phyloP scores from a whole-genome alignment of 805 yeast genomes.

The Yamadazyma philogaea region DNA sequence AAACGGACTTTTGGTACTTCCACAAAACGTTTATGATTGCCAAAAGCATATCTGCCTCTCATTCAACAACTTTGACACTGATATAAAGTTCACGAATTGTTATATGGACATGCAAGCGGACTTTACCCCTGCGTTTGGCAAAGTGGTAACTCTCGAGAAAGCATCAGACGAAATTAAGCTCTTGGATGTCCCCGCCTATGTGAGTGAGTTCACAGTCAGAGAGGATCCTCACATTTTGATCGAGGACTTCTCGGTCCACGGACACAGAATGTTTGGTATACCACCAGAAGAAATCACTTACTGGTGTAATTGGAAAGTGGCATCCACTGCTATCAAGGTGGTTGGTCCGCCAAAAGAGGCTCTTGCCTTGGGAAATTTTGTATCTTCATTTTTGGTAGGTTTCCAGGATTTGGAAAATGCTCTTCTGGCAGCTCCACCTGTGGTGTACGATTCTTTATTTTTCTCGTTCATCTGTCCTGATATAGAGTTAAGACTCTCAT shows the following conservation, averaged over 20 bases:
- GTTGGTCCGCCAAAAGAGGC: slow-evolving; percentile 49
- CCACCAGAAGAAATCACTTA: slow-evolving; percentile 89
- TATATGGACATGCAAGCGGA: slow-evolving; percentile 90
- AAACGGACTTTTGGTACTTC: slow-evolving; percentile 70
- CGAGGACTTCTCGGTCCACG: slow-evolving; percentile 66
- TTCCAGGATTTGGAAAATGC: slow-evolving; percentile 76
- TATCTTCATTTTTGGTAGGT: slow-evolving; percentile 55
- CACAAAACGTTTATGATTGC: slow-evolving; percentile 66
- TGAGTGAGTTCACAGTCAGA: slow-evolving; percentile 1
- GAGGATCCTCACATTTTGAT: slow-evolving; percentile 45
- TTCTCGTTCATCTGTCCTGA: slow-evolving; percentile 54
- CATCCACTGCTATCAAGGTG: slow-evolving; percentile 54
- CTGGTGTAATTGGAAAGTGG: slow-evolving; percentile 86
- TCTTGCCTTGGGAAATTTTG: slow-evolving; percentile 39
- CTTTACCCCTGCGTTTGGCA: slow-evolving; percentile 52
- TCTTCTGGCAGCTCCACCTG: slow-evolving; percentile 52
- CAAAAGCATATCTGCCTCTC: slow-evolving; percentile 58
- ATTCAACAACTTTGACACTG: slow-evolving; percentile 68
- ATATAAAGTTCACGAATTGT: slow-evolving; percentile 82
- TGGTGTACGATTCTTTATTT: slow-evolving; percentile 66
- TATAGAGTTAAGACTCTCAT: slow-evolving; percentile 38
- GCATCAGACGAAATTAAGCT: slow-evolving; percentile 21
- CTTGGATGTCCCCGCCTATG: slow-evolving; percentile 18
- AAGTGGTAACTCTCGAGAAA: slow-evolving; percentile 22
- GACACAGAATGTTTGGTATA: slow-evolving; percentile 89